Percentiles rank a stretch among this genome's conserved stretches.
Evolutionary conservation across 1,284 basidiomycete genomes (phyloP).

Genomic region (Sporisorium exsertum): DNA sequence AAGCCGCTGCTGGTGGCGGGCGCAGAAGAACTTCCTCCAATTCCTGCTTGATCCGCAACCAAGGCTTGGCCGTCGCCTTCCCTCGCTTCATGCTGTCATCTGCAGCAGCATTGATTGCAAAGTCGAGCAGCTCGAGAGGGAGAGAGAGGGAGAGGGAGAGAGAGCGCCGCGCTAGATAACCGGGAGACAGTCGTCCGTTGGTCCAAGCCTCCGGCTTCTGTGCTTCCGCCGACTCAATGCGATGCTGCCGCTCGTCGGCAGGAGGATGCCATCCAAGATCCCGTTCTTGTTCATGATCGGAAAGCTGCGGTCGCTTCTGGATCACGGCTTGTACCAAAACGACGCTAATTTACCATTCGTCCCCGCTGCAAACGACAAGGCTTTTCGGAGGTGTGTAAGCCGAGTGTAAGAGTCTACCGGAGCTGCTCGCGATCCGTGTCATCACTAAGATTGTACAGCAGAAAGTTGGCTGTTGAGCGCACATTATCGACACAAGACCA

Average conservation of each 20-base stretch:
- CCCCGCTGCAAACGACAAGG: conserved; percentile 5
- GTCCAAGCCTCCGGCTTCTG: conserved; percentile 7
- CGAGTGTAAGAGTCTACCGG: neutral
- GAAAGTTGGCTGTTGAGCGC: neutral
- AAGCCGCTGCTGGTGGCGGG: neutral
- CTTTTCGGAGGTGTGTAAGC: conserved; percentile 14
- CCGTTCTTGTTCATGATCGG: too few species aligned
- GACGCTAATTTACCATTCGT: conserved; percentile 21
- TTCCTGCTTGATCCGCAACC: too few species aligned
- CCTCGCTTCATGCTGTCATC: neutral
- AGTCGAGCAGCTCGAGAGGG: conserved; percentile 6
- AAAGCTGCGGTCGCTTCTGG: neutral
- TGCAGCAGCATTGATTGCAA: neutral
- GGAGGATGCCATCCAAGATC: neutral
- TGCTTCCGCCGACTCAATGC: conserved; percentile 12
- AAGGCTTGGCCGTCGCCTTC: neutral
- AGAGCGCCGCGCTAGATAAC: neutral
- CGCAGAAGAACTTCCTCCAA: neutral
- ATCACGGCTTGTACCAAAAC: neutral
- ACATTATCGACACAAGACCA: neutral
- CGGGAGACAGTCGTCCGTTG: conserved; percentile 20
- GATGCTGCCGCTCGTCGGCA: conserved; percentile 9
- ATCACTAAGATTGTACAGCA: too few species aligned
- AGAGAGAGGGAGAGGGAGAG: neutral
- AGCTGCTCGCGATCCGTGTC: neutral